Evolutionary conservation across 2,329 filamentous ascomycete genomes (phyloP).

Genomic region (Penicillium polonicum): DNA sequence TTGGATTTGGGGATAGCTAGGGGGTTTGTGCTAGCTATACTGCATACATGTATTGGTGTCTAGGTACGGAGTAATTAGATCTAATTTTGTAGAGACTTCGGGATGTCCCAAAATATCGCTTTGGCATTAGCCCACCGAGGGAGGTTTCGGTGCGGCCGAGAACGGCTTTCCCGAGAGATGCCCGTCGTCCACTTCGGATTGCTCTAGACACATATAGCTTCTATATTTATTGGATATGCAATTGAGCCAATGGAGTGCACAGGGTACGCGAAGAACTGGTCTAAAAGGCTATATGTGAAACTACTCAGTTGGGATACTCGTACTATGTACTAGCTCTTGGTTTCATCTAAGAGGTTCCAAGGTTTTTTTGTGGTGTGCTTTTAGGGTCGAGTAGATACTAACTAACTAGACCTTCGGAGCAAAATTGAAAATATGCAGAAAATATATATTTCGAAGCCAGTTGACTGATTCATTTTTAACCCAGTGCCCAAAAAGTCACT

Average conservation of each 20-base stretch:
- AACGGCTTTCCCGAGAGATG: background rate
- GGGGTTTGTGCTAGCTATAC: background rate
- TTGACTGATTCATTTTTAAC: background rate
- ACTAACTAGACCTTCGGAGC: background rate
- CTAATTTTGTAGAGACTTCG: background rate
- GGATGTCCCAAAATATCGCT: background rate
- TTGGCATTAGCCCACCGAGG: background rate
- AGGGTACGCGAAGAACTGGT: background rate
- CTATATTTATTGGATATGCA: background rate
- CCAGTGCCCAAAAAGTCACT: background rate
- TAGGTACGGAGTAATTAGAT: background rate
- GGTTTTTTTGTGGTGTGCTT: too few species aligned
- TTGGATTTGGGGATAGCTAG: conserved; percentile 1
- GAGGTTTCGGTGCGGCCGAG: background rate
- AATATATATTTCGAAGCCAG: background rate
- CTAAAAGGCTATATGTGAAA: too few species aligned
- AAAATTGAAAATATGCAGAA: background rate
- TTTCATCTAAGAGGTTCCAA: too few species aligned
- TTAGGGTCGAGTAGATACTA: background rate
- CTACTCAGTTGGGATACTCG: too few species aligned
- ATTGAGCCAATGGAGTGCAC: background rate
- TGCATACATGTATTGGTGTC: background rate
- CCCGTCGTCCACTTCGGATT: background rate
- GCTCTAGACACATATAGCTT: background rate
- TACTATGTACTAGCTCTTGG: too few species aligned